A percentile compares a stretch with the other conserved stretches of the same genome.
These are phyloP conservation scores for Phlegmacium glaucopus DNA, from an alignment of 768 basidiomycete species.

Conservation along the genomic window DNA sequence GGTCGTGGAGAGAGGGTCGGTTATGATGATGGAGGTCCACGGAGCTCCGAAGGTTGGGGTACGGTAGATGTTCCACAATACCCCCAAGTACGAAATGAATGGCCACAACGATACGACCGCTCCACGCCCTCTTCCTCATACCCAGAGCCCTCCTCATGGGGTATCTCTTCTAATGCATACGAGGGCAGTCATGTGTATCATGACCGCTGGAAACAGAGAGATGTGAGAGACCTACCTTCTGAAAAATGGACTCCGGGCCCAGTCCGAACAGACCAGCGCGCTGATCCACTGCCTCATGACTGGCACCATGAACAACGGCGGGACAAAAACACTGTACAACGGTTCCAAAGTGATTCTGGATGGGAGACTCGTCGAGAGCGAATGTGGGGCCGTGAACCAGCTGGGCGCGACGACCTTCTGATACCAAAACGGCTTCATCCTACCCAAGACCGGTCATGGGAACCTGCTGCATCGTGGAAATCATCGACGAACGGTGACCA, in stretches of 20 bases:
- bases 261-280: conserved; percentile 16
- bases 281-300: conserved; percentile 31
- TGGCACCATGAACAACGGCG: conserved; percentile 38
- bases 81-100: conserved; percentile 41
- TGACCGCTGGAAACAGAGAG: conserved; percentile 22
- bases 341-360: conserved; percentile 44
- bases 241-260: conserved; percentile 36
- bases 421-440: conserved; percentile 24
- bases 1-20: conserved; percentile 48
- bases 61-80: conserved; percentile 39
- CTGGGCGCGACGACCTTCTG: conserved; percentile 24
- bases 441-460: conserved; percentile 62
- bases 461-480: conserved; percentile 70
- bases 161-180: conserved; percentile 30
- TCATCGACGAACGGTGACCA: conserved; percentile 31
- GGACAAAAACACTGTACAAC: conserved; percentile 33
- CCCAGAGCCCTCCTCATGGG: conserved; percentile 43
- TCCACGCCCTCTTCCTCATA: conserved; percentile 39
- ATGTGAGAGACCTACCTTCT: conserved; percentile 19
- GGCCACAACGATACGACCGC: conserved; percentile 48
- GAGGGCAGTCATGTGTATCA: conserved; percentile 38
- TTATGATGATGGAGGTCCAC: conserved; percentile 41
- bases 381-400: conserved; percentile 29
- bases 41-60: conserved; percentile 45
- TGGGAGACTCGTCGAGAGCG: conserved; percentile 52